Percentiles rank a stretch among this genome's conserved stretches.
Conservation (phyloP, 2,329 filamentous ascomycete species). For the Davidsoniella virescens region DNA sequence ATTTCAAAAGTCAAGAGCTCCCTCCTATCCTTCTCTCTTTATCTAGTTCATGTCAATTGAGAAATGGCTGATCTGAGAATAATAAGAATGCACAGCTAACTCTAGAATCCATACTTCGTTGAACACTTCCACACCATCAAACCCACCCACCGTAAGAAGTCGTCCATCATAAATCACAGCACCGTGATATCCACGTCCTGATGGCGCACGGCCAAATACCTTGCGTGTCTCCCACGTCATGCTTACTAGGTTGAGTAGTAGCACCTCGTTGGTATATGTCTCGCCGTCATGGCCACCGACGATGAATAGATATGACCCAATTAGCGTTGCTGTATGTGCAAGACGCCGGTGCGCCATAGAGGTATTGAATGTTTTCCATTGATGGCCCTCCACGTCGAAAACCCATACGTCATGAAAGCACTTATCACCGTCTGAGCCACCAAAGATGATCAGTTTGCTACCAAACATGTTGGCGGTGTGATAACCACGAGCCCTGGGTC, state of each 20-base stretch:
- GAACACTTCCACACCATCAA: slow-evolving; percentile 52
- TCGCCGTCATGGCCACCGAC: slow-evolving; percentile 54
- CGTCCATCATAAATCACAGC: slow-evolving; percentile 49
- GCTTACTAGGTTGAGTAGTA: slow-evolving; percentile 52
- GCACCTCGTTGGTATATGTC: slow-evolving; percentile 53
- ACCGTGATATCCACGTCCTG: slow-evolving; percentile 50
- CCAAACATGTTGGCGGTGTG: slow-evolving; percentile 61
- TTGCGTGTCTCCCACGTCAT: slow-evolving; percentile 57
- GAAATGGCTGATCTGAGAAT: slow-evolving; percentile 59
- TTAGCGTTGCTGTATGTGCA: slow-evolving; percentile 52
- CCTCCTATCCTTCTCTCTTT: slow-evolving; percentile 6
- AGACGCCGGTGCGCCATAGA: slow-evolving; percentile 46
- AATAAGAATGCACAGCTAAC: slow-evolving; percentile 54
- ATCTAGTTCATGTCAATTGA: slow-evolving; percentile 42
- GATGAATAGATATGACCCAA: slow-evolving; percentile 54
- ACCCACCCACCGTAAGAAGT: slow-evolving; percentile 48
- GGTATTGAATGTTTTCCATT: slow-evolving; percentile 44
- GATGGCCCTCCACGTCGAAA: slow-evolving; percentile 47
- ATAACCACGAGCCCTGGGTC: slow-evolving; percentile 49
- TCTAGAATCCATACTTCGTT: slow-evolving; percentile 51
- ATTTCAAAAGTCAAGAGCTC: no score
- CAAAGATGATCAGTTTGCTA: slow-evolving; percentile 55
- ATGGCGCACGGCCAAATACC: slow-evolving; percentile 47
- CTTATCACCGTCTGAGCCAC: slow-evolving; percentile 52
- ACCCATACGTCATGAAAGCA: slow-evolving; percentile 62